Evolutionary conservation across 2,329 filamentous ascomycete species (phyloP).

Genomic region (Cladosporium sp.): DNA sequence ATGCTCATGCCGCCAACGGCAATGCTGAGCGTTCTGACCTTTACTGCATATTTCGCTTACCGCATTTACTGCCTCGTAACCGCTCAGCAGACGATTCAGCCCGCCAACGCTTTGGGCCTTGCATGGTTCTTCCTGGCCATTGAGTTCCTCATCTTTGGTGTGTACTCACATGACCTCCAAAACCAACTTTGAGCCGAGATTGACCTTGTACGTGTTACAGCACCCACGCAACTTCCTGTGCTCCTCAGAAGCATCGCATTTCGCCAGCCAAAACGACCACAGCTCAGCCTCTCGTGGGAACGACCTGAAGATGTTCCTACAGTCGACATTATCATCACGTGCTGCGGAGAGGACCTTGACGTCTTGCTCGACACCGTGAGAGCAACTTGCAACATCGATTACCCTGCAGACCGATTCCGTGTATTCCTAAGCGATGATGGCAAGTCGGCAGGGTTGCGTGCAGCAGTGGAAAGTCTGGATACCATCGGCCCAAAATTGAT

Average conservation of each 20-base stretch:
- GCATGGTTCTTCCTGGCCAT: constrained; percentile 15
- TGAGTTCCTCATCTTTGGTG: constrained; percentile 16
- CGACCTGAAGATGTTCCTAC: constrained; percentile 36
- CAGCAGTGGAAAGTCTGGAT: constrained; percentile 38
- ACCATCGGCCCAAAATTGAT: constrained; percentile 38
- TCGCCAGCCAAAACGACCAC: constrained; percentile 3
- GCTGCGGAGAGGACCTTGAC: constrained; percentile 46
- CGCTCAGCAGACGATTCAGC: constrained; percentile 9
- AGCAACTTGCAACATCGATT: constrained; percentile 42
- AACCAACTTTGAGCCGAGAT: no score
- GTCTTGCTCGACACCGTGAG: constrained; percentile 45
- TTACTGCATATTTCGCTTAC: constrained; percentile 16
- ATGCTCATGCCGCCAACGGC: constrained; percentile 16
- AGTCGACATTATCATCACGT: constrained; percentile 47
- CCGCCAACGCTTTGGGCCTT: constrained; percentile 12
- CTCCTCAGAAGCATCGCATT: constrained; percentile 13
- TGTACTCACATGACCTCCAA: not conserved
- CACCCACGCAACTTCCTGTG: constrained; percentile 12
- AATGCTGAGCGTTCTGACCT: constrained; percentile 7
- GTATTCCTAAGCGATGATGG: constrained; percentile 46
- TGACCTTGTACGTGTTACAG: not conserved
- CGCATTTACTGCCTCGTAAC: constrained; percentile 14
- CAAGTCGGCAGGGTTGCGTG: constrained; percentile 36
- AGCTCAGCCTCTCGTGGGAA: constrained; percentile 7
- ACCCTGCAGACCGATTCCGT: constrained; percentile 40